Evolutionary conservation across 169 alveolate species (phyloP), one percentile per base, ranked within the genome.

Genomic region (Plasmodium yoelii): DNA sequence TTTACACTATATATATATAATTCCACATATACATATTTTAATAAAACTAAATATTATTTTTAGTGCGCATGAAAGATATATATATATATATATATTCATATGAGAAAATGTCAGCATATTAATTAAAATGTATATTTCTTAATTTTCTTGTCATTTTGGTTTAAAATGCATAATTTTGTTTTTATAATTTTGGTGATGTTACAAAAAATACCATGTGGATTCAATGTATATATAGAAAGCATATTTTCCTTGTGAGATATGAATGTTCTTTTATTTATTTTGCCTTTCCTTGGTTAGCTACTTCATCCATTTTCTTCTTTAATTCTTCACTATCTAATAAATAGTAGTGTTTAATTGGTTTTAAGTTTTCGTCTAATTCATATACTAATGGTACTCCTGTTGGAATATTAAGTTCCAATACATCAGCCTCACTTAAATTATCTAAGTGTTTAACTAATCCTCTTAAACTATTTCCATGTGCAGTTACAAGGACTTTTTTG

Each of bases 401-500:
- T 12, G 99, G 99, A 49, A 98, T 97, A 93, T 98, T 98, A 46
- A 98, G 92, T 87, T 96, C 98, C 44, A 97, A 93, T 57, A 98
- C 96, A 34, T 97, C 99, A 39, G 96, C 98, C 51, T 97, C 99
- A 51, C 96, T 94, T 95, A 98, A 95, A 63, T 94, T 93, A 90
- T 97, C 99, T 49, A 98, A 91, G 84, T 97, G 97, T 97, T 98
- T 98, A 22, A 98, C 98, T 28, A 98, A 93, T 24, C 98, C 98
- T 91, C 99, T 95, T 47, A 98, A 93, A 26, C 99, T 96, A 94
- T 98, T 98, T n/a, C 99, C 99, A 91, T 98, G 99, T 24, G 99
- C 99, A 67, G 95, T 92, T n/a, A 98, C 97, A 51, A 98, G 92
- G 18, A 98, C 98, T 22, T 95, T 96, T 88, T 97, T 93, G 7